Evolutionary conservation across 768 basidiomycete genomes (phyloP).

Genomic region (Guyanaporus albipodus): DNA sequence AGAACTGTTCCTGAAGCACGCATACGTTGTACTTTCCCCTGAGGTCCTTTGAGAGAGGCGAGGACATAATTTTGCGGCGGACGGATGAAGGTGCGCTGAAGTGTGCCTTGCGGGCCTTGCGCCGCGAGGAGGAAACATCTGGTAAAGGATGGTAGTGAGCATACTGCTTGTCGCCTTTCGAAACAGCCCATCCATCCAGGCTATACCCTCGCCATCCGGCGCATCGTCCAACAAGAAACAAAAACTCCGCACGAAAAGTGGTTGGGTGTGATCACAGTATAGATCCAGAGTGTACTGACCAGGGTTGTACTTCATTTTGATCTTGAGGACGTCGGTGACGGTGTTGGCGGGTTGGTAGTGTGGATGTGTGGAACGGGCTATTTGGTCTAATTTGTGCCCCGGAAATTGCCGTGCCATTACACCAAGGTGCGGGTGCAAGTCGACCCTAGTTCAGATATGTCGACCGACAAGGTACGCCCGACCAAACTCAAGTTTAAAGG

Average conservation of each 20-base stretch:
- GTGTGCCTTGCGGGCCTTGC: slow-evolving; percentile 98
- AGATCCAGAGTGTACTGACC: slow-evolving; percentile 50
- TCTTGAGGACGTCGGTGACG: slow-evolving; percentile 62
- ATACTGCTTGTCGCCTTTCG: slow-evolving; percentile 14
- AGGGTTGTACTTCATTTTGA: slow-evolving; percentile 76
- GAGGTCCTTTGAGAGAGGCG: slow-evolving; percentile 92
- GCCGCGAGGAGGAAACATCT: slow-evolving; percentile 91
- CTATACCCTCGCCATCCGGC: slow-evolving; percentile 50
- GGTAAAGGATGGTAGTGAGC: slow-evolving; percentile 31
- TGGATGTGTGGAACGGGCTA: slow-evolving; percentile 20
- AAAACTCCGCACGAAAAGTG: slow-evolving; percentile 23
- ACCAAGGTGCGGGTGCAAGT: no score
- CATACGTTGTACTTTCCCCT: slow-evolving; percentile 87
- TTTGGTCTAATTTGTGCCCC: slow-evolving; percentile 37
- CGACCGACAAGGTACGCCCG: slow-evolving; percentile 52
- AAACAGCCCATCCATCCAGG: slow-evolving; percentile 40
- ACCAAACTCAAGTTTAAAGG: slow-evolving; percentile 87
- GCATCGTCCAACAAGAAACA: slow-evolving; percentile 29
- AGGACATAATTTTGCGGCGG: slow-evolving; percentile 98
- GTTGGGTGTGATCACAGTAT: slow-evolving; percentile 16
- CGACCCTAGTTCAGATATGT: slow-evolving; percentile 33
- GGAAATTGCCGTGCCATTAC: slow-evolving; percentile 24
- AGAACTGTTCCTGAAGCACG: slow-evolving; percentile 8
- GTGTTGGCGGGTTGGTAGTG: slow-evolving; percentile 35
- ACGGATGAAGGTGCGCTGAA: slow-evolving; percentile 92